Base-by-base conservation (phyloP, 768 basidiomycete species). In the Lactarius psammicola region DNA sequence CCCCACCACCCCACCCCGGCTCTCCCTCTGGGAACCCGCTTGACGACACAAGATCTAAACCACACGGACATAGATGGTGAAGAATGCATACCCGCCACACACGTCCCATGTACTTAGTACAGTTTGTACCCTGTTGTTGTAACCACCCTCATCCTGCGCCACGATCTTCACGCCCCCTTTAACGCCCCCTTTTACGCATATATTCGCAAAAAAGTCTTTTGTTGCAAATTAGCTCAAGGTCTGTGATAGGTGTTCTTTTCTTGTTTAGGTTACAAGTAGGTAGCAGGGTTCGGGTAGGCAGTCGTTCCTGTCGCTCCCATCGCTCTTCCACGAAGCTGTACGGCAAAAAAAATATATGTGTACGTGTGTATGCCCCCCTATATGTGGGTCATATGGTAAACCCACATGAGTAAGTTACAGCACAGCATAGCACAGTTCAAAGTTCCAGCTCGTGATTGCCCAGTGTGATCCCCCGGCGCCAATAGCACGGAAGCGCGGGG, bases 91-190 rank as follows among this genome's bases (percentile, higher is more conserved):
- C 34, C 30, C 36, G 17, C 49, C 42, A 26, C 26, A n/a, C n/a
- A 31, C 62, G 44, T 40, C 30, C 34, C 55, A 53, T 67, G 64
- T 67, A 66, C 55, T 42, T 53, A 34, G 28, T 61, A 66, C 56
- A 40, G 64, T 57, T 56, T 59, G 42, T 60, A 60, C 34, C 17
- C 36, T 57, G 59, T 46, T n/a, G n/a, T n/a, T 67, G 59, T 68
- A 68, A 42, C 38, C 26, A 26, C 42, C 13, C 30, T n/a, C n/a
- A n/a, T n/a, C n/a, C 56, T 23, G 46, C 31, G 17, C 36, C 34
- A 65, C 36, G 60, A 46, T 66, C 46, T 23, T 51, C 60, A 66
- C 31, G 46, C 51, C 28, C 44, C 6, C 20, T 30, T 26, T 55
- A 61, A 46, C 34, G 28, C 46, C 57, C 23, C 26, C n/a, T 51